A percentile compares a stretch with the other conserved stretches of the same genome.
Evolutionary conservation across 2,329 filamentous ascomycete genomes (phyloP).

Genomic region (Botryosphaeria dothidea): DNA sequence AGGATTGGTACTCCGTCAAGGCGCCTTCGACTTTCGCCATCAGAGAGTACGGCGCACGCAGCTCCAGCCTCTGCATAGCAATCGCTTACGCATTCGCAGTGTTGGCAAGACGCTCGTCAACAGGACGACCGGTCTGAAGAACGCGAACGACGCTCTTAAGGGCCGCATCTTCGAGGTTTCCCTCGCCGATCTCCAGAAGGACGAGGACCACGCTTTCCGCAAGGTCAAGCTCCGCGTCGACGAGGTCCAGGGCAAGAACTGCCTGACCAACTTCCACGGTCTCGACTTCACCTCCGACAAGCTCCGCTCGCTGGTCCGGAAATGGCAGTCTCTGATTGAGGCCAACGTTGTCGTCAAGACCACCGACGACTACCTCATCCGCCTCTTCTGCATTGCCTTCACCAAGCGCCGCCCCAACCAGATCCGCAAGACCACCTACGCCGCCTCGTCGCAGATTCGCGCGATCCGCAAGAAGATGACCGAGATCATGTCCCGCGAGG

Average conservation of each 20-base stretch:
- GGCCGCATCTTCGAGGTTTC: conserved; percentile 99
- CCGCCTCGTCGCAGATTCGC: conserved; percentile 93
- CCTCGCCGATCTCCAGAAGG: conserved; percentile 98
- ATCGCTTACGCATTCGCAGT: conserved; percentile 56
- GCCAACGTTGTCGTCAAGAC: conserved; percentile 99
- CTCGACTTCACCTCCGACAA: conserved; percentile 99
- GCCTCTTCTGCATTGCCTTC: conserved; percentile 98
- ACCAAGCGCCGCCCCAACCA: conserved; percentile 99
- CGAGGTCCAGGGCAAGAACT: conserved; percentile 99
- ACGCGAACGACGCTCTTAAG: conserved; percentile 99
- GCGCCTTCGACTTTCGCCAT: conserved; percentile 94
- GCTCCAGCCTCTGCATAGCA: conserved; percentile 5
- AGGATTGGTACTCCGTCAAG: conserved; percentile 99
- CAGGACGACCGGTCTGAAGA: conserved; percentile 99
- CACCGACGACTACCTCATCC: conserved; percentile 98
- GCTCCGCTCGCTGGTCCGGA: conserved; percentile 97
- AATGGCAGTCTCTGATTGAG: conserved; percentile 99
- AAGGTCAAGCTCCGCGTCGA: conserved; percentile 99
- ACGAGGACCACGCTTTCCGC: conserved; percentile 99
- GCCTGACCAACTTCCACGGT: conserved; percentile 99
- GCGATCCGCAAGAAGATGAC: conserved; percentile 99
- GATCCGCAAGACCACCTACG: conserved; percentile 99
- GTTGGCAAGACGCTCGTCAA: conserved; percentile 99
- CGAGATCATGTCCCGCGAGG: conserved; percentile 98
- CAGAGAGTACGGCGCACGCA: conserved; percentile 75